Evolutionary conservation across 805 yeast species (phyloP).

Genomic region (Pichia insulana): DNA sequence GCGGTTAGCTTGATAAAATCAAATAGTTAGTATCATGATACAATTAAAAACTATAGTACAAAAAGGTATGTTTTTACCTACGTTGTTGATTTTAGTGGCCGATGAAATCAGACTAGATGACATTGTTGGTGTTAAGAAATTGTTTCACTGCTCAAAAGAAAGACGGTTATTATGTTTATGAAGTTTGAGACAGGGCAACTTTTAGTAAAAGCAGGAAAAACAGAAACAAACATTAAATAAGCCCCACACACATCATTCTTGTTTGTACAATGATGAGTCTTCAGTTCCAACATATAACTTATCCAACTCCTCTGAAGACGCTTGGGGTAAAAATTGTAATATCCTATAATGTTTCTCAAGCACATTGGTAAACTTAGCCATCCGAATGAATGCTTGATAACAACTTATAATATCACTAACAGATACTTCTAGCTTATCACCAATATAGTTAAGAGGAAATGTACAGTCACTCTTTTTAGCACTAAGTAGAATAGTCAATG

Average conservation of each 20-base stretch:
- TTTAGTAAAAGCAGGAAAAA: neutral
- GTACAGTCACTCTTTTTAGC: slow-evolving; percentile 14
- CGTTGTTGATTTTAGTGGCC: slow-evolving; percentile 1
- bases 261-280: neutral
- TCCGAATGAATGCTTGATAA: slow-evolving; percentile 15
- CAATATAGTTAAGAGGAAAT: slow-evolving; percentile 14
- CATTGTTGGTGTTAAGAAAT: neutral
- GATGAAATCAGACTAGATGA: neutral
- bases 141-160: no score
- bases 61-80: neutral
- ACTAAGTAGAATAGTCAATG: slow-evolving; percentile 19
- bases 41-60: neutral
- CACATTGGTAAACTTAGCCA: slow-evolving; percentile 14
- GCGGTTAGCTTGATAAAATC: slow-evolving; percentile 18
- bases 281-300: neutral
- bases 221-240: neutral
- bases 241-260: neutral
- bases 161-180: no score
- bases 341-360: slow-evolving; percentile 21
- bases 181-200: no score
- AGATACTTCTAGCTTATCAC: slow-evolving; percentile 11
- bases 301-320: slow-evolving; percentile 3
- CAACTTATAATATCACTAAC: slow-evolving; percentile 19
- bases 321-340: slow-evolving; percentile 16
- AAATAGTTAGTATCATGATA: neutral